These are phyloP conservation scores for Coemansia sp. DNA, from an alignment of 192 early-diverging fungal species.

Conservation along the genomic window DNA sequence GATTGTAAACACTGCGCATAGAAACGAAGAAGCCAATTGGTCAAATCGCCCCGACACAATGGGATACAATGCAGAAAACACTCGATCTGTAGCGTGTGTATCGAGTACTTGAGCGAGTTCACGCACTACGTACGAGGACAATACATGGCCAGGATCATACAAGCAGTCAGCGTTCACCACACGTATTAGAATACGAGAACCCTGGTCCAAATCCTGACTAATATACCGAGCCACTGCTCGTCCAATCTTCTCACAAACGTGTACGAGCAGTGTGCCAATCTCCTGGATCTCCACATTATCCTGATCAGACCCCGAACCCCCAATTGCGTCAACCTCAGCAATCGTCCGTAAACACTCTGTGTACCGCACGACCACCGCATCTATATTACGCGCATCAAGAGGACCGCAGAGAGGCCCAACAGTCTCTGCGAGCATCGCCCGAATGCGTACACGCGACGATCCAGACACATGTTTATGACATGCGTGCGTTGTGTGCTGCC, in stretches of 20 bases:
- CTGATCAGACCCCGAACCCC: background rate
- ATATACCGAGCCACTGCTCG: background rate
- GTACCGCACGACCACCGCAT: background rate
- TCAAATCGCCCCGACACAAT: background rate
- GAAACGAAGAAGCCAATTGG: background rate
- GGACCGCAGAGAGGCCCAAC: background rate
- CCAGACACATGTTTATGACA: background rate
- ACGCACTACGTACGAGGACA: background rate
- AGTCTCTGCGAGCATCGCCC: background rate
- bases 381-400: background rate
- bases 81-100: background rate
- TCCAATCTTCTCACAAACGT: background rate
- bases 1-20: background rate
- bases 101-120: background rate
- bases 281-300: background rate
- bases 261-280: background rate
- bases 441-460: background rate
- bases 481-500: background rate
- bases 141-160: conserved; percentile 4
- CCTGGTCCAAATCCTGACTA: background rate
- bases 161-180: background rate
- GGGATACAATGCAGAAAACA: background rate
- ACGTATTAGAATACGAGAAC: background rate
- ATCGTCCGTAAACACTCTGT: background rate
- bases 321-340: background rate